phyloP scores from a whole-genome alignment of 108 stramenopile genomes.

The Skeletonema menzelii region DNA sequence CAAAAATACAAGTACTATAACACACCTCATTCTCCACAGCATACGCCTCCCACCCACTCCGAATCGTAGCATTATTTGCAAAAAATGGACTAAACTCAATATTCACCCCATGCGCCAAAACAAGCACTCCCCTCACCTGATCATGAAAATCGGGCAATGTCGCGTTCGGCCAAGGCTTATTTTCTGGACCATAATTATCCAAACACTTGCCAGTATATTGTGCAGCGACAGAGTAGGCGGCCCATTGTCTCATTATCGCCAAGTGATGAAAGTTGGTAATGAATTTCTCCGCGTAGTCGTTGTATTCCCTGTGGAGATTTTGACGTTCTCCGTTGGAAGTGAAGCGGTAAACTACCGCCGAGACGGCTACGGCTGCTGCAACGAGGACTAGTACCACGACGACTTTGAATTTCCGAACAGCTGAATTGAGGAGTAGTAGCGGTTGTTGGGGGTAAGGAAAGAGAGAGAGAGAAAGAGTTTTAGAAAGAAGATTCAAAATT shows the following conservation, averaged over 20 bases:
- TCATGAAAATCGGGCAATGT: slow-evolving; percentile 11
- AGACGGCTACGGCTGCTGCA: slow-evolving; percentile 1
- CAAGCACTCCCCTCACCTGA: background rate
- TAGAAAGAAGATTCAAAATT: no score
- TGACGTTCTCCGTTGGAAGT: slow-evolving; percentile 6
- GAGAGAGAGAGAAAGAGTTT: no score
- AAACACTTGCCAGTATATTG: slow-evolving; percentile 1
- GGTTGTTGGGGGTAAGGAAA: no score
- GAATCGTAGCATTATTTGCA: background rate
- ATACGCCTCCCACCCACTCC: slow-evolving; percentile 9
- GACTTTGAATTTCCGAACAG: background rate
- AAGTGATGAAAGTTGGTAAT: slow-evolving; percentile 11
- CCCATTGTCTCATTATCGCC: slow-evolving; percentile 6
- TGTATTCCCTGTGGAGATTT: background rate
- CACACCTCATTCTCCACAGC: slow-evolving; percentile 10
- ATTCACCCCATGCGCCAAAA: background rate
- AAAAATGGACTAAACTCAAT: slow-evolving; percentile 11
- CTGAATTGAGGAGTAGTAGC: no score
- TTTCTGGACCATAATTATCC: slow-evolving; percentile 3
- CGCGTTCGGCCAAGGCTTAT: slow-evolving; percentile 3
- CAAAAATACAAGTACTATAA: no score
- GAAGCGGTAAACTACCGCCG: background rate
- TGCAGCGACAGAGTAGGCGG: background rate
- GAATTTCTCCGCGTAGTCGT: slow-evolving; percentile 5
- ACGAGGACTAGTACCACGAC: slow-evolving; percentile 6